Evolutionary conservation across 371 early-diverging fungal genomes (phyloP).

Genomic region (Zychaea mexicana): DNA sequence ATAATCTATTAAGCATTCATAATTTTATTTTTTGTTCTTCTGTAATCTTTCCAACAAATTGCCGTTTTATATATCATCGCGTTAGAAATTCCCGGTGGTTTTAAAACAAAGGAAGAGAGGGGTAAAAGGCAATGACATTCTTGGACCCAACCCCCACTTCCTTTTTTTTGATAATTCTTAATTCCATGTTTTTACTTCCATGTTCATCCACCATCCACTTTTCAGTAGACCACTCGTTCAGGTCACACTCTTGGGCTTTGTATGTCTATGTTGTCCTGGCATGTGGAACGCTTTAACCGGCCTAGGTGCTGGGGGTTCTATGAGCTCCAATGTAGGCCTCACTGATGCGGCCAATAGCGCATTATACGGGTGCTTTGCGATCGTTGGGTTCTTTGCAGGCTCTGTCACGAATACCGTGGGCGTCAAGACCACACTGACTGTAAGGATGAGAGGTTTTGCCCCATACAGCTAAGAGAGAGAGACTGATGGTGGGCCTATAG

Average conservation of each 20-base stretch:
- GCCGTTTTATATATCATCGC: too few relatives aligned
- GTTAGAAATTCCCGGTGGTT: neutral
- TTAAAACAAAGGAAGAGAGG: neutral
- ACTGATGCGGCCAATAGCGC: conserved; percentile 72
- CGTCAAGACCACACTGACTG: conserved; percentile 47
- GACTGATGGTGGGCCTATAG: conserved; percentile 11
- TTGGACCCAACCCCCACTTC: neutral
- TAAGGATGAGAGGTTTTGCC: conserved; percentile 4
- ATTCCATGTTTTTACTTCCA: neutral
- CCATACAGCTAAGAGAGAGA: neutral
- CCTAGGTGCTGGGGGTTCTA: conserved; percentile 59
- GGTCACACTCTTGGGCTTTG: conserved; percentile 69
- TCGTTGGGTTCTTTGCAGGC: conserved; percentile 70
- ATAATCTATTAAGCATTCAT: neutral
- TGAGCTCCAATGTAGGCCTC: conserved; percentile 56
- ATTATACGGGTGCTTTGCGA: conserved; percentile 68
- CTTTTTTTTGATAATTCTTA: neutral
- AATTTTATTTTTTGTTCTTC: neutral
- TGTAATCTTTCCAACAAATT: too few relatives aligned
- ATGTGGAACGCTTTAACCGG: conserved; percentile 64
- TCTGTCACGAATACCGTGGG: conserved; percentile 63
- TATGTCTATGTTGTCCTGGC: conserved; percentile 78
- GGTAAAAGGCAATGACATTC: neutral
- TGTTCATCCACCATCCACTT: neutral
- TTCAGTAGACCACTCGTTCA: conserved; percentile 51